Conservation (phyloP, 352 stramenopile genomes). For the Pythium periplocum region DNA sequence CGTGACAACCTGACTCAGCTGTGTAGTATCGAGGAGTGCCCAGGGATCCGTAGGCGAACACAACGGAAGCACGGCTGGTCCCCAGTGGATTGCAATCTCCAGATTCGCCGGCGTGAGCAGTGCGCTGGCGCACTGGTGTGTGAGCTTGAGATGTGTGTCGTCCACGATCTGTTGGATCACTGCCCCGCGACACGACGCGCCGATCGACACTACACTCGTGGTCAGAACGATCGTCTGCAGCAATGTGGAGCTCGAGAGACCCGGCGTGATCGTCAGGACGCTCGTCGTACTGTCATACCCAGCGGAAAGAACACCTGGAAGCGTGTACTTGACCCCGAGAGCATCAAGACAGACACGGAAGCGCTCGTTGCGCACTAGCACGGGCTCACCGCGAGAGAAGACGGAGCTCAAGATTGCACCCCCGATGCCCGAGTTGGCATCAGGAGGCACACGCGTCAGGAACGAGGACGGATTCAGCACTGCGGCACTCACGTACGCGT, state of each 20-base stretch:
- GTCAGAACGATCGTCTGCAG: conserved; percentile 26
- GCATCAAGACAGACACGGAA: conserved; percentile 61
- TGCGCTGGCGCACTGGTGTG: conserved; percentile 20
- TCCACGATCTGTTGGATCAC: conserved; percentile 11
- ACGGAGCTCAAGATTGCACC: conserved; percentile 21
- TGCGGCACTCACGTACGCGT: conserved; percentile 36
- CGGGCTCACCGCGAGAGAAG: conserved; percentile 58
- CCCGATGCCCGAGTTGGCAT: conserved; percentile 30
- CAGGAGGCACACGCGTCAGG: conserved; percentile 37
- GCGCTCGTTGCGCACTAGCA: conserved; percentile 53
- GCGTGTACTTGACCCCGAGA: conserved; percentile 34
- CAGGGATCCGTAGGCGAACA: conserved; percentile 47
- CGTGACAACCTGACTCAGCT: conserved; percentile 22
- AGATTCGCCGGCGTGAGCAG: conserved; percentile 18
- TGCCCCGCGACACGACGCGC: conserved; percentile 25
- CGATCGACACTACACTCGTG: conserved; percentile 37
- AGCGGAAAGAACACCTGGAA: conserved; percentile 30
- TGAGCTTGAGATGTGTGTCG: conserved; percentile 24
- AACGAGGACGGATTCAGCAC: conserved; percentile 32
- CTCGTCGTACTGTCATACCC: conserved; percentile 21
- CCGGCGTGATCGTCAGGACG: conserved; percentile 36
- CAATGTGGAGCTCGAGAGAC: conserved; percentile 14
- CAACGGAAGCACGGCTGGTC: conserved; percentile 60
- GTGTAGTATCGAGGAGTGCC: conserved; percentile 24
- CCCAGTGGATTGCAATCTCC: conserved; percentile 50